Percentiles rank a stretch among this genome's conserved stretches.
Evolutionary conservation across 805 yeast genomes (phyloP).

Genomic region (Saccharomyces paradoxus): DNA sequence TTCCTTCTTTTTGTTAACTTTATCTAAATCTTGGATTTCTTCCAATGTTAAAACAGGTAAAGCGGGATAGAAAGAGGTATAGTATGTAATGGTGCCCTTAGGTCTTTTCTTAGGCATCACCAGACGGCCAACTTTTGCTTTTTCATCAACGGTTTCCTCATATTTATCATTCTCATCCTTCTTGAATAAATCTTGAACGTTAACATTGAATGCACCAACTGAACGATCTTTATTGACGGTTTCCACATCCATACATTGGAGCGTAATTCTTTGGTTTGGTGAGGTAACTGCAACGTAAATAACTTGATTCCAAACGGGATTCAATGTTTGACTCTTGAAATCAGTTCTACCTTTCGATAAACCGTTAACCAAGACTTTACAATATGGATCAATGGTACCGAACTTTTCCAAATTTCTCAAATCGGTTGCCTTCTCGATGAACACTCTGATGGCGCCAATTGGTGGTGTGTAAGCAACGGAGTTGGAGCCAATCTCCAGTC

Average conservation of each 20-base stretch:
- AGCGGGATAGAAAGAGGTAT: conserved; percentile 75
- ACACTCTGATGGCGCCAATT: conserved; percentile 79
- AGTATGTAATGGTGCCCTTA: conserved; percentile 70
- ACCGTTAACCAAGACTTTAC: conserved; percentile 70
- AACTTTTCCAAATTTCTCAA: conserved; percentile 79
- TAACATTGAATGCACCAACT: conserved; percentile 72
- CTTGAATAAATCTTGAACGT: conserved; percentile 57
- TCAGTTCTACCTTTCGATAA: conserved; percentile 70
- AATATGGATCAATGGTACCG: conserved; percentile 90
- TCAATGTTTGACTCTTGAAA: conserved; percentile 52
- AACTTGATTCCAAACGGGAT: conserved; percentile 82
- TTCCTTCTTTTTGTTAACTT: conserved; percentile 33
- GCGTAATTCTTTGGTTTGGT: conserved; percentile 68
- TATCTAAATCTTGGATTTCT: conserved; percentile 54
- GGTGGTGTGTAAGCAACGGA: conserved; percentile 86
- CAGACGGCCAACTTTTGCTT: conserved; percentile 52
- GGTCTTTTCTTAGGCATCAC: conserved; percentile 65
- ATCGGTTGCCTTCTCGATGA: conserved; percentile 60
- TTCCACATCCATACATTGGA: conserved; percentile 92
- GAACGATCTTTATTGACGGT: conserved; percentile 72
- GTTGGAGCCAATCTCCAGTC: conserved; percentile 56
- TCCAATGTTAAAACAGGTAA: conserved; percentile 70
- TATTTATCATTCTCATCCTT: conserved; percentile 54
- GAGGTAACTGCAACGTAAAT: conserved; percentile 77
- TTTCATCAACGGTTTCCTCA: conserved; percentile 48